A percentile compares a stretch with the other conserved stretches of the same genome.
phyloP scores from a whole-genome alignment of 192 early-diverging fungal species.

The Coemansia asiatica region DNA sequence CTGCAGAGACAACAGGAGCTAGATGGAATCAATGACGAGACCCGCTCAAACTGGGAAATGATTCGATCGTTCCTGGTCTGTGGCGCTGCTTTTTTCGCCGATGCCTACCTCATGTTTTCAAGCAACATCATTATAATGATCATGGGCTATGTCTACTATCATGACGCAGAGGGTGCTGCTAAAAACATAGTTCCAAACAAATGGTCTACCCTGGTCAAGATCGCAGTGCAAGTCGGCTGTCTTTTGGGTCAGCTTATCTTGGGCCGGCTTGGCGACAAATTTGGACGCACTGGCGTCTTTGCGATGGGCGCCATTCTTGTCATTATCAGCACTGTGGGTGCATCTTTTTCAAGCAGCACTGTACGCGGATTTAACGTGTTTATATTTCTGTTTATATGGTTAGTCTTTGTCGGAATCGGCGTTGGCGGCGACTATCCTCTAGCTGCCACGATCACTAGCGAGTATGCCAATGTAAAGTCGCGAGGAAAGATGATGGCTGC shows the following conservation, averaged over 20 bases:
- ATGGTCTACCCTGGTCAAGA: conserved; percentile 78
- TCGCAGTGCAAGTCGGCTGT: conserved; percentile 78
- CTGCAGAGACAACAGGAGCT: conserved; percentile 17
- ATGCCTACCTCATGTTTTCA: conserved; percentile 85
- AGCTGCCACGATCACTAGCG: conserved; percentile 86
- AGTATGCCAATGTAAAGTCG: conserved; percentile 71
- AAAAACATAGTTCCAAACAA: conserved; percentile 54
- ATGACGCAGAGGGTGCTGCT: conserved; percentile 12
- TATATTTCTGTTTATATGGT: conserved; percentile 73
- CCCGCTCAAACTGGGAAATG: conserved; percentile 63
- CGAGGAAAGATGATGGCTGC: conserved; percentile 82
- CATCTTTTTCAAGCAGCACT: conserved; percentile 62
- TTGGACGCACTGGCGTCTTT: conserved; percentile 84
- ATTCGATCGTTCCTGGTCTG: conserved; percentile 64
- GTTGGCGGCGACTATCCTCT: conserved; percentile 93
- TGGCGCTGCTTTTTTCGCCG: conserved; percentile 78
- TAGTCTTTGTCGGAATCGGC: conserved; percentile 83
- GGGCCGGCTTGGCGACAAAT: conserved; percentile 77
- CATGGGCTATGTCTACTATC: conserved; percentile 66
- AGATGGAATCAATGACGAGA: conserved; percentile 51
- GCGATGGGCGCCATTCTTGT: conserved; percentile 83
- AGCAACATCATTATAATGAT: conserved; percentile 81
- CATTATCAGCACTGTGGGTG: conserved; percentile 76
- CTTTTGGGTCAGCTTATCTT: conserved; percentile 84
- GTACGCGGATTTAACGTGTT: conserved; percentile 62